Evolutionary conservation across 1,139 yeast species (phyloP).

Genomic region (Suhomyces taliae): DNA sequence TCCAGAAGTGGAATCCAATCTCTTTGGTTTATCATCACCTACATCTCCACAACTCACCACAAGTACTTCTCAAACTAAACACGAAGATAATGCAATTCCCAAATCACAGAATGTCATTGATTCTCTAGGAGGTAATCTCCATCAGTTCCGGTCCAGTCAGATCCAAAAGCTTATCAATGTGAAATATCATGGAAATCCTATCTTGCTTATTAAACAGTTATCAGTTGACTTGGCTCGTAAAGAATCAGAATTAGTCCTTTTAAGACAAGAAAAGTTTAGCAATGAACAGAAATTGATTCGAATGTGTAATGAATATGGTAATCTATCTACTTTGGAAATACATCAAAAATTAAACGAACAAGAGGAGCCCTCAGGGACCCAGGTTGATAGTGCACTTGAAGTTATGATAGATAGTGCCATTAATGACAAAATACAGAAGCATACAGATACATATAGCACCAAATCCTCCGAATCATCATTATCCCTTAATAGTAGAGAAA

Average conservation of each 20-base stretch:
- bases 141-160: constrained; percentile 22
- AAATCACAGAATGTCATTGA: constrained; percentile 4
- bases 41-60: not conserved
- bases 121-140: constrained; percentile 18
- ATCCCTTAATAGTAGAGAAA: not conserved
- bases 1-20: constrained; percentile 8
- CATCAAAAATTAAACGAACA: constrained; percentile 34
- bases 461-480: too few species aligned
- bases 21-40: constrained; percentile 8
- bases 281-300: constrained; percentile 45
- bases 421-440: constrained; percentile 1
- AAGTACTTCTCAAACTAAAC: not conserved
- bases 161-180: constrained; percentile 30
- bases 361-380: not conserved
- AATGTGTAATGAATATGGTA: constrained; percentile 46
- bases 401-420: constrained; percentile 14
- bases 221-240: constrained; percentile 50
- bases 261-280: constrained; percentile 41
- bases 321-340: constrained; percentile 42
- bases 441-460: too few species aligned
- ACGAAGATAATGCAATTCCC: not conserved
- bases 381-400: constrained; percentile 8
- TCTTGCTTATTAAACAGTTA: constrained; percentile 45
- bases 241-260: constrained; percentile 46
- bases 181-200: constrained; percentile 40